Conservation (phyloP, 768 basidiomycete species). For the Kondoa subrosea region DNA sequence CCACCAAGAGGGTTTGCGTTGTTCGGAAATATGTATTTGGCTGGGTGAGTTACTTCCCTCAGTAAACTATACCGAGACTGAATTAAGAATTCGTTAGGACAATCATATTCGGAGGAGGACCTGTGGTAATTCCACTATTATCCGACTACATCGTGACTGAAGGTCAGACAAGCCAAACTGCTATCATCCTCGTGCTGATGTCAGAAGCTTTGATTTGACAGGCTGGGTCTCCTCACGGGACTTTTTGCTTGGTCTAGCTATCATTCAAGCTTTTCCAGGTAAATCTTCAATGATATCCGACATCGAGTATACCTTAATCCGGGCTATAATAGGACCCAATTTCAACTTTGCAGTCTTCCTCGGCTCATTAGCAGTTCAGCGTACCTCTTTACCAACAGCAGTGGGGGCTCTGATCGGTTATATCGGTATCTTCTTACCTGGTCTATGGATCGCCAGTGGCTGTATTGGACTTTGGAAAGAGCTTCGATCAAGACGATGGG, state of each 20-base stretch:
- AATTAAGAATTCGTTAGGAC: constrained; percentile 26
- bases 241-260: constrained; percentile 43
- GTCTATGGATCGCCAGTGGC: constrained; percentile 32
- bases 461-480: constrained; percentile 27
- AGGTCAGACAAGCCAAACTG: constrained; percentile 17
- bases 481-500: constrained; percentile 17
- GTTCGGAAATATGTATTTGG: constrained; percentile 40
- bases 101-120: constrained; percentile 43
- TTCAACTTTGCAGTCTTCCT: constrained; percentile 43
- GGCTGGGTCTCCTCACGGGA: constrained; percentile 43
- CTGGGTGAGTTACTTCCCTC: constrained; percentile 30
- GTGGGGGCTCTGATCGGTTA: constrained; percentile 40
- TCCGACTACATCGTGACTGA: constrained; percentile 40
- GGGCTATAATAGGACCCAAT: constrained; percentile 39
- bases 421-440: constrained; percentile 41
- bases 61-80: background rate
- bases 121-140: constrained; percentile 44
- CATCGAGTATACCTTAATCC: constrained; percentile 16
- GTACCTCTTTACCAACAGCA: constrained; percentile 21
- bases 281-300: background rate
- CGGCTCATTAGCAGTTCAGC: constrained; percentile 37
- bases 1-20: constrained; percentile 27
- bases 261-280: constrained; percentile 38
- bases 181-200: background rate
- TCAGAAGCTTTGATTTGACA: constrained; percentile 17